A percentile compares a stretch with the other conserved stretches of the same genome.
Conservation (phyloP, 148 eudicot genomes). For the Arbutus unedo region DNA sequence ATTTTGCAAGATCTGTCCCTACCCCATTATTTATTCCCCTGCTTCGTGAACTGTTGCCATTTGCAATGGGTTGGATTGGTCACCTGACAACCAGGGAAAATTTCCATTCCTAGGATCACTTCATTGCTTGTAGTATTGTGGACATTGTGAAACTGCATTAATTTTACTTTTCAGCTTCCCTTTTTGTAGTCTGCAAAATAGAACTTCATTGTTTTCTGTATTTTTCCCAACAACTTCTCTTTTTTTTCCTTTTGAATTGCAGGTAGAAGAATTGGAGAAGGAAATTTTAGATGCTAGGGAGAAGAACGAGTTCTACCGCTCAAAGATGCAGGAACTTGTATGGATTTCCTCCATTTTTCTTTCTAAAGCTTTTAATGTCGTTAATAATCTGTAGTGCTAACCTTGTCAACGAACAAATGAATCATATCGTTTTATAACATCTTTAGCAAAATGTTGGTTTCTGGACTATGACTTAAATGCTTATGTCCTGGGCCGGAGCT, state of each 20-base stretch:
- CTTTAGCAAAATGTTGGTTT: background rate
- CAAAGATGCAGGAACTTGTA: conserved; percentile 98
- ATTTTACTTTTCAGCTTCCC: background rate
- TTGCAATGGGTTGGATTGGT: background rate
- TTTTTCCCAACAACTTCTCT: background rate
- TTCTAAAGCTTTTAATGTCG: background rate
- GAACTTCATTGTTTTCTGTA: background rate
- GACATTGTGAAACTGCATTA: background rate
- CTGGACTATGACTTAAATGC: background rate
- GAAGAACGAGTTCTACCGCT: conserved; percentile 76
- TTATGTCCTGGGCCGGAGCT: background rate
- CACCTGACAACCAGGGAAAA: background rate
- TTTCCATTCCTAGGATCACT: background rate
- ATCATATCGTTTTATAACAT: background rate
- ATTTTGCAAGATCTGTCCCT: background rate
- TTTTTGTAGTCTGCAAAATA: background rate
- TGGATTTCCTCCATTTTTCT: conserved; percentile 26
- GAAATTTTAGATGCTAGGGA: conserved; percentile 83
- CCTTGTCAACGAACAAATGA: conserved; percentile 9
- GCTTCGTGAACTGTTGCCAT: background rate
- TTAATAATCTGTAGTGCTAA: background rate
- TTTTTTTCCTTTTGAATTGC: conserved; percentile 15
- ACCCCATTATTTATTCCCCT: background rate
- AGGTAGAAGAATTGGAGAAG: conserved; percentile 96
- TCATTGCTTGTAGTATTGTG: background rate